Conservation (phyloP, 2,329 filamentous ascomycete genomes). For the Nemania abortiva region DNA sequence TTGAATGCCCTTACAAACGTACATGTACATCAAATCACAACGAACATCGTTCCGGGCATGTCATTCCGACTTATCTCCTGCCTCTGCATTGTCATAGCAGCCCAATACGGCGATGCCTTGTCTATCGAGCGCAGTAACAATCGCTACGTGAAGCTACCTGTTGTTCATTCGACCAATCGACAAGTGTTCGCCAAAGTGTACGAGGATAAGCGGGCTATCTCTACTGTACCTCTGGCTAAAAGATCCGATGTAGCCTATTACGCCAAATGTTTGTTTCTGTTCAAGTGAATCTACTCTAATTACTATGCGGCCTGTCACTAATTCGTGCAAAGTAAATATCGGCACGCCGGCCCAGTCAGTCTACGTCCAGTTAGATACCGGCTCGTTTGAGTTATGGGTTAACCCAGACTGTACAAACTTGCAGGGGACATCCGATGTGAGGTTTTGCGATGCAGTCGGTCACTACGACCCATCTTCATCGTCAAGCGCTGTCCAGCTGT, state of each 20-base stretch:
- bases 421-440: slow-evolving; percentile 52
- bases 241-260: slow-evolving; percentile 67
- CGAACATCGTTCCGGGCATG: slow-evolving; percentile 27
- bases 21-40: slow-evolving; percentile 11
- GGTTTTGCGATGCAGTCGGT: slow-evolving; percentile 61
- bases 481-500: slow-evolving; percentile 53
- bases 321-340: slow-evolving; percentile 57
- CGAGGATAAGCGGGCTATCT: slow-evolving; percentile 50
- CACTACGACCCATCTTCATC: slow-evolving; percentile 59
- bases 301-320: slow-evolving; percentile 27
- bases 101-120: slow-evolving; percentile 38
- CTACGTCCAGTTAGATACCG: slow-evolving; percentile 69
- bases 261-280: slow-evolving; percentile 56
- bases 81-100: slow-evolving; percentile 44
- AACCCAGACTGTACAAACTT: slow-evolving; percentile 70
- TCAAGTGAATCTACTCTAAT: background rate
- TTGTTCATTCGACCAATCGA: slow-evolving; percentile 59
- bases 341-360: slow-evolving; percentile 67
- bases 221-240: slow-evolving; percentile 62
- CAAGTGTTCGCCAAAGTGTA: slow-evolving; percentile 57
- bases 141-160: slow-evolving; percentile 56
- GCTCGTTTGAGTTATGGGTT: slow-evolving; percentile 71
- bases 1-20: background rate
- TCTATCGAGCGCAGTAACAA: slow-evolving; percentile 51
- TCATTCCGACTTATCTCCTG: slow-evolving; percentile 29